Evolutionary conservation across 768 basidiomycete genomes (phyloP), one percentile per base, ranked within the genome.

Genomic region (Cyclocybe cylindracea): DNA sequence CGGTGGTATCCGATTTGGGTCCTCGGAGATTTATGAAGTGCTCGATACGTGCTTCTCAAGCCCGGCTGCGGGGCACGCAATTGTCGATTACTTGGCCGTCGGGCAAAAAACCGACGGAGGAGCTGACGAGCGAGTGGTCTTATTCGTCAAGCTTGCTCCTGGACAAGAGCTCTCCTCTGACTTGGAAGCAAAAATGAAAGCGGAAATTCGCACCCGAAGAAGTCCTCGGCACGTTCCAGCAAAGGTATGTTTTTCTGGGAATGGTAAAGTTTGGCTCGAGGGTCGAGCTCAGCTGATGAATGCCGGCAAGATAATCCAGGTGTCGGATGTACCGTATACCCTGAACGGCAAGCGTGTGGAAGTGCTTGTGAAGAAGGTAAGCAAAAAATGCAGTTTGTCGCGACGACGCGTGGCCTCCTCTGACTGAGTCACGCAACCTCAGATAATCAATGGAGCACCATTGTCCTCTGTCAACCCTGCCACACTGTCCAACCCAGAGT

Each of bases 401-500:
- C 51, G 53, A 40, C 29, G 44, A 10, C 51, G 55, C 60, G 55
- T 59, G 61, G 39, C 35, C 44, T 48, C 45, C 46, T 44, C 50
- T 50, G 53, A 24, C 24, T 24, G 24, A 56, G 40, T 44, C 50
- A 58, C 50, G 49, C 48, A 14, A 37, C 42, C 54, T 46, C 61
- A 88, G 87, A 85, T 92, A 58, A 83, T 92, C 69, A 90, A 91
- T 65, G 90, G 91, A 8, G 83, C 87, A 2, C 74, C 82, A n/a
- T 57, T 87, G 44, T 76, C 79, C 35, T 80, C 71, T 52, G 82
- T 91, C 41, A 91, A 91, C 63, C 80, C 79, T 13, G 77, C 87
- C 33, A 91, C 89, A 11, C 64, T 93, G 55, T 73, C 79, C 33
- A 91, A 92, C 66, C 86, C 90, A 13, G 83, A 82, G 56, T 89